Evolutionary conservation across 139 green algal species (phyloP).

Genomic region (Penium margaritaceum): DNA sequence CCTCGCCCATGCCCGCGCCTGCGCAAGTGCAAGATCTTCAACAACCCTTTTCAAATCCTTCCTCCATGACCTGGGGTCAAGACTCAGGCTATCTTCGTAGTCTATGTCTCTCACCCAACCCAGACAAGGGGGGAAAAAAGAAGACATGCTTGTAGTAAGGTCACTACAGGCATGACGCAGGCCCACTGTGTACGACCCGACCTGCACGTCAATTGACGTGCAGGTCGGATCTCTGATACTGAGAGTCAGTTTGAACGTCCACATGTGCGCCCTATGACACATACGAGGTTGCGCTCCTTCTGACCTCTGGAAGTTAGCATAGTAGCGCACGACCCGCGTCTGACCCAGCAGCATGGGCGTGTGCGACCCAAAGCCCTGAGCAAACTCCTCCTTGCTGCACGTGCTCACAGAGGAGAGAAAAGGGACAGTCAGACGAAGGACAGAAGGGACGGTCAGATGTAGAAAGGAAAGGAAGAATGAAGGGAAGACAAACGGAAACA

Average conservation of each 20-base stretch:
- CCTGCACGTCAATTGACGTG: background rate
- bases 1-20: too few relatives aligned
- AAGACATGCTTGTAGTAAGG: background rate
- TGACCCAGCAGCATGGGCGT: slow-evolving; percentile 33
- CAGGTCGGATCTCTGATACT: background rate
- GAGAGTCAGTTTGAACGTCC: background rate
- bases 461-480: background rate
- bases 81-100: too few relatives aligned
- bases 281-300: too few relatives aligned
- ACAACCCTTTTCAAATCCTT: too few relatives aligned
- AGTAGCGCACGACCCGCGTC: slow-evolving; percentile 29
- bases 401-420: too few relatives aligned
- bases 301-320: slow-evolving; percentile 27
- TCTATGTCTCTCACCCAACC: too few relatives aligned
- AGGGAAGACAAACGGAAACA: background rate
- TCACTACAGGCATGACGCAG: background rate
- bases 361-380: slow-evolving; percentile 37
- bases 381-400: slow-evolving; percentile 34
- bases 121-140: background rate
- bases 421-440: background rate
- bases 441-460: background rate
- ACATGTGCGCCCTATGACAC: background rate
- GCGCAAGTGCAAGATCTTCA: too few relatives aligned
- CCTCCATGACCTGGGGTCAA: too few relatives aligned
- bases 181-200: background rate